Percentiles rank a stretch among this genome's conserved stretches.
Evolutionary conservation across 176 grass and related monocot species (phyloP).

Genomic region (sorghum (Sorghum bicolor)): DNA sequence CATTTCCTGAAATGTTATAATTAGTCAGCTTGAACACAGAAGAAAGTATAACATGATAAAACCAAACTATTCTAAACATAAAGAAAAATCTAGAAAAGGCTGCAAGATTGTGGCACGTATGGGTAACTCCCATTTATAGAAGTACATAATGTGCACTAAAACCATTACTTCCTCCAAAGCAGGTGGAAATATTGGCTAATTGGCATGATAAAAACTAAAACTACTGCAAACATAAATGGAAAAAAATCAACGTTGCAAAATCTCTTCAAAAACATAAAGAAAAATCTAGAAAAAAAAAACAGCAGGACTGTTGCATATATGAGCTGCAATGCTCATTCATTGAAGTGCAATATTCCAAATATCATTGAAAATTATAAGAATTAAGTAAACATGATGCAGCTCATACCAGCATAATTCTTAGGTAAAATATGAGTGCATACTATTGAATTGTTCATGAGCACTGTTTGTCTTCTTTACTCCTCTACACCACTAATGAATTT

Average conservation of each 20-base stretch:
- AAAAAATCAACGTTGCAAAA: neutral
- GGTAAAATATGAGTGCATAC: neutral
- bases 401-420: neutral
- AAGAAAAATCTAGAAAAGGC: neutral
- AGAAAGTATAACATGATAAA: conserved; percentile 20
- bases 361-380: neutral
- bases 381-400: neutral
- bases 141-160: neutral
- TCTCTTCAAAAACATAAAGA: neutral
- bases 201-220: neutral
- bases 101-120: conserved; percentile 5
- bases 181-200: neutral
- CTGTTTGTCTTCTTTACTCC: neutral
- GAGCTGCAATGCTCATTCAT: neutral
- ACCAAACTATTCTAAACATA: conserved; percentile 8
- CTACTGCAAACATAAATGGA: neutral
- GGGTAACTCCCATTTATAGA: neutral
- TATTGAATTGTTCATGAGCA: neutral
- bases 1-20: conserved; percentile 31
- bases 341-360: neutral
- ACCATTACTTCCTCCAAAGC: neutral
- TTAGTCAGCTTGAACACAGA: neutral
- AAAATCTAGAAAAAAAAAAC: neutral
- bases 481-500: neutral
- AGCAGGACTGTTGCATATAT: neutral